These are phyloP conservation scores for Myrmaecium sp. DNA, from an alignment of 2,329 filamentous ascomycete species.

Conservation along the genomic window DNA sequence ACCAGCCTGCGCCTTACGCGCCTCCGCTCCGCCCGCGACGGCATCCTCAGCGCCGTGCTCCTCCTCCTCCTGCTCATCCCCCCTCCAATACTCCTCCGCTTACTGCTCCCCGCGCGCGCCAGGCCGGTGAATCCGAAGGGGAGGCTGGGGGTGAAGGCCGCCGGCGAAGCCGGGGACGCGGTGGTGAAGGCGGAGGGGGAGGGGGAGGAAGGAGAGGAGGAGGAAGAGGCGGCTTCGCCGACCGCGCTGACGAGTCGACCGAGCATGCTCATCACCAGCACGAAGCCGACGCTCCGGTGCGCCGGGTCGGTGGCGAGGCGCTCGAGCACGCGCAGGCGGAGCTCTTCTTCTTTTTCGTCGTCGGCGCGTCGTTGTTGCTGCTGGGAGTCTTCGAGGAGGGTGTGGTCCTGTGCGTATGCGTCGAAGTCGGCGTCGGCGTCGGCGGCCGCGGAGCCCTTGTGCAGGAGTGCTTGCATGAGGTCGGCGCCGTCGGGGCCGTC, in stretches of 20 bases:
- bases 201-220: slow-evolving; percentile 10
- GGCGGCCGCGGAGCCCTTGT: slow-evolving; percentile 10
- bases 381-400: slow-evolving; percentile 21
- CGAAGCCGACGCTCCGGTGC: slow-evolving; percentile 75
- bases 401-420: no score
- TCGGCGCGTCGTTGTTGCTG: slow-evolving; percentile 22
- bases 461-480: slow-evolving; percentile 22
- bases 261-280: slow-evolving; percentile 70
- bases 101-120: slow-evolving; percentile 13
- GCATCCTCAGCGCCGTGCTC: slow-evolving; percentile 29
- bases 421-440: no score
- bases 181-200: slow-evolving; percentile 13
- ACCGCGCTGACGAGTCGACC: slow-evolving; percentile 40
- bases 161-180: slow-evolving; percentile 17
- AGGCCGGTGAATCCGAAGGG: slow-evolving; percentile 3
- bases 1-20: slow-evolving; percentile 41
- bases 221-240: slow-evolving; percentile 19
- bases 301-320: slow-evolving; percentile 48
- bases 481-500: no score
- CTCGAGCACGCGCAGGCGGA: slow-evolving; percentile 51
- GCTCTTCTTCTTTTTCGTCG: no score
- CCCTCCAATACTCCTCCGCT: slow-evolving; percentile 26
- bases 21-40: neutral
- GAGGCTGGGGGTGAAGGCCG: slow-evolving; percentile 4
- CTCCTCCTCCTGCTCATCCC: slow-evolving; percentile 24